Conservation (phyloP, 1,284 basidiomycete species). For the Cutaneotrichosporon dermatis region DNA sequence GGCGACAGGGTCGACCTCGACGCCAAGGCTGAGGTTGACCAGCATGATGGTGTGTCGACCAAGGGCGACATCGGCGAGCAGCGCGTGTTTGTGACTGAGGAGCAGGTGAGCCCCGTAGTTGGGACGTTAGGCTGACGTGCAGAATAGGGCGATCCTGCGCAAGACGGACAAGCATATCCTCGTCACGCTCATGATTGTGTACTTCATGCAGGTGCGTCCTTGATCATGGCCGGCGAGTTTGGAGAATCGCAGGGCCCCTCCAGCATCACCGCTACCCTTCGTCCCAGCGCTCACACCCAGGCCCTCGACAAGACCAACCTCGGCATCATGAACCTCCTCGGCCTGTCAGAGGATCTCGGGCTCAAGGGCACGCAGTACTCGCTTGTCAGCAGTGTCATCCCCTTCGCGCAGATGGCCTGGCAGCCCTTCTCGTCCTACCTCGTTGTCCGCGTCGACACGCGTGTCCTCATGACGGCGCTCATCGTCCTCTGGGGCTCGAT, state of each 20-base stretch:
- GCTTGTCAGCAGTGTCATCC: slow-evolving; percentile 33
- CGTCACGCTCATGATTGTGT: slow-evolving; percentile 37
- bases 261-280: too few relatives aligned
- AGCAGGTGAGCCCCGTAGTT: slow-evolving; percentile 22
- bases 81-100: slow-evolving; percentile 27
- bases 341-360: slow-evolving; percentile 31
- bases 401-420: slow-evolving; percentile 44
- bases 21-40: slow-evolving; percentile 7
- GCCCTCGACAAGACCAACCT: slow-evolving; percentile 37
- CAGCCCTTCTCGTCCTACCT: slow-evolving; percentile 47
- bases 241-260: too few relatives aligned
- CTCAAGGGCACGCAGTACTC: slow-evolving; percentile 36
- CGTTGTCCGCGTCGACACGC: slow-evolving; percentile 39
- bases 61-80: slow-evolving; percentile 7
- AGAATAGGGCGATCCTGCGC: slow-evolving; percentile 26
- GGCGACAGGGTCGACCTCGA: background rate
- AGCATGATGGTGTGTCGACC: slow-evolving; percentile 16
- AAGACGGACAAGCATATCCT: slow-evolving; percentile 36
- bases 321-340: slow-evolving; percentile 19
- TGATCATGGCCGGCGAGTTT: too few relatives aligned
- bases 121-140: background rate
- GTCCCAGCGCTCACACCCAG: background rate
- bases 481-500: slow-evolving; percentile 40
- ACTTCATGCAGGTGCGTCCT: slow-evolving; percentile 35
- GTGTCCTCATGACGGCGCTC: slow-evolving; percentile 41